phyloP scores from a whole-genome alignment of 768 basidiomycete species.

The Auricularia auricula-judae region DNA sequence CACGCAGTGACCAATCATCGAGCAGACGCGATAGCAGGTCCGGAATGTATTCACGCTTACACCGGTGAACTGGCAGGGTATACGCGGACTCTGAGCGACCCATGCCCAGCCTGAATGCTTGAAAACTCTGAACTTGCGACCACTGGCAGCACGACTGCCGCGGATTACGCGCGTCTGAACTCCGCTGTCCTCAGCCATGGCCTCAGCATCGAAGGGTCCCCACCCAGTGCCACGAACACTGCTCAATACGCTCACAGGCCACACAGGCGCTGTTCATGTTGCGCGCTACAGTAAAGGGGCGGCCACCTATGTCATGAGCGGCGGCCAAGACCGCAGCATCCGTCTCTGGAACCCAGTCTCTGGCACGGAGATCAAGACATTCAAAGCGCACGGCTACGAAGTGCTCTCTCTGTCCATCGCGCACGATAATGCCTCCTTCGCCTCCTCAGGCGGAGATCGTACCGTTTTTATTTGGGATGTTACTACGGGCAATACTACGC shows the following conservation, averaged over 20 bases:
- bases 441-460: slow-evolving; percentile 88
- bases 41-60: too few species aligned
- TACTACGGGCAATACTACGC: slow-evolving; percentile 68
- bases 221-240: slow-evolving; percentile 30
- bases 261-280: slow-evolving; percentile 82
- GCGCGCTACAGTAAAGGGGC: slow-evolving; percentile 84
- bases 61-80: too few species aligned
- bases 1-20: too few species aligned
- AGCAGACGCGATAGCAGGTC: too few species aligned
- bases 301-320: slow-evolving; percentile 85
- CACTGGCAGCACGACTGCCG: too few species aligned
- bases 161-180: background rate
- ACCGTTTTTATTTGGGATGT: slow-evolving; percentile 96
- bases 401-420: slow-evolving; percentile 82
- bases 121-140: too few species aligned
- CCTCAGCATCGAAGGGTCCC: background rate
- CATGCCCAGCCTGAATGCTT: too few species aligned
- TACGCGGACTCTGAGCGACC: too few species aligned
- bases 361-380: slow-evolving; percentile 85
- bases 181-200: background rate
- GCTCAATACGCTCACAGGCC: slow-evolving; percentile 49
- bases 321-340: slow-evolving; percentile 83
- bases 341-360: slow-evolving; percentile 82
- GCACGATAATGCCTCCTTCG: slow-evolving; percentile 90
- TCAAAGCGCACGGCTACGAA: slow-evolving; percentile 90